Evolutionary conservation across 768 basidiomycete species (phyloP).

Genomic region (Nevesoporus exiguus): DNA sequence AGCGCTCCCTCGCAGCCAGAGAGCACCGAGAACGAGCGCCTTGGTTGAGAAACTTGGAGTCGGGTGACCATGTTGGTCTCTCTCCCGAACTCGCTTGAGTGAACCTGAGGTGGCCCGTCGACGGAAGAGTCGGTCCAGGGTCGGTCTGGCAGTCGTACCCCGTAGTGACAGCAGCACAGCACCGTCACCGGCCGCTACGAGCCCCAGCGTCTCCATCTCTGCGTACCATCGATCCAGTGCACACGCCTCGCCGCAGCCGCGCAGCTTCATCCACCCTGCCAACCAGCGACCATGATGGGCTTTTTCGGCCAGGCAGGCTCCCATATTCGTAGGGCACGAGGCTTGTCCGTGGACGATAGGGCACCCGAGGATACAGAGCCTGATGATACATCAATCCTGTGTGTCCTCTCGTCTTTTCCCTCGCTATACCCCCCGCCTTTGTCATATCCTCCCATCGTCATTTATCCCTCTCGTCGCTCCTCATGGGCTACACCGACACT

Average conservation of each 20-base stretch:
- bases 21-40: constrained; percentile 6
- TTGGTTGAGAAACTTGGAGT: too few relatives aligned
- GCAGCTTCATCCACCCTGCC: constrained; percentile 13
- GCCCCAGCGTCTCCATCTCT: not conserved
- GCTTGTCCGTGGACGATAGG: constrained; percentile 61
- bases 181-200: not conserved
- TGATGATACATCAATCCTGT: constrained; percentile 89
- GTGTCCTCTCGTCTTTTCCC: constrained; percentile 38
- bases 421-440: constrained; percentile 30
- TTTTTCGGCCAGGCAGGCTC: constrained; percentile 69
- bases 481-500: constrained; percentile 33
- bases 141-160: not conserved
- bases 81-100: not conserved
- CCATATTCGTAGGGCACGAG: constrained; percentile 67
- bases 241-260: constrained; percentile 24
- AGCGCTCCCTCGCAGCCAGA: not conserved
- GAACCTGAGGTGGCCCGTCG: not conserved
- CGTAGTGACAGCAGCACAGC: constrained; percentile 11
- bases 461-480: not conserved
- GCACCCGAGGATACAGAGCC: constrained; percentile 80
- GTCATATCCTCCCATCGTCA: constrained; percentile 4
- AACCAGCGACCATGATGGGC: constrained; percentile 61
- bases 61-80: too few relatives aligned
- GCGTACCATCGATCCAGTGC: not conserved
- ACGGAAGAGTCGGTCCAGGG: not conserved